phyloP scores from a whole-genome alignment of 257 asterid species.

The Solanum tacnaense region DNA sequence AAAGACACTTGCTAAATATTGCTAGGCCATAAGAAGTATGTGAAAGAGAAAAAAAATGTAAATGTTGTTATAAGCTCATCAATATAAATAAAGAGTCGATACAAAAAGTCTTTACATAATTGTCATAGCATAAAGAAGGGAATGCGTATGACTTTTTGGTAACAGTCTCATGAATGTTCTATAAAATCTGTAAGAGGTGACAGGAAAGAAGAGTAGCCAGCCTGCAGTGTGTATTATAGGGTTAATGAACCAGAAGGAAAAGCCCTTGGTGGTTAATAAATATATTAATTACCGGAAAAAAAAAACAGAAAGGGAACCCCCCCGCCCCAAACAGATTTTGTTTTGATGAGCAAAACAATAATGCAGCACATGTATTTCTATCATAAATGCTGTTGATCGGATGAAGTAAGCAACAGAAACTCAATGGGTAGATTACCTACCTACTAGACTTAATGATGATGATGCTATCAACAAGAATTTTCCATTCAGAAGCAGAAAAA shows the following conservation, averaged over 20 bases:
- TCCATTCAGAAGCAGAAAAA: conserved; percentile 8
- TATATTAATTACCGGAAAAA: neutral
- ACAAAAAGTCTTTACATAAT: neutral
- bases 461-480: neutral
- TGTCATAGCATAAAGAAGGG: neutral
- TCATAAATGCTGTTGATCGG: neutral
- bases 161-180: neutral
- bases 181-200: neutral
- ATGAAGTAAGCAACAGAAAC: neutral
- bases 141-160: neutral
- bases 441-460: neutral
- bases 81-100: neutral
- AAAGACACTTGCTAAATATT: conserved; percentile 25
- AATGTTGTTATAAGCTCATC: neutral
- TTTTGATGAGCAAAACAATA: neutral
- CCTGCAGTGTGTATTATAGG: neutral
- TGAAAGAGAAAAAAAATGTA: neutral
- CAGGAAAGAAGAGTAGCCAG: neutral
- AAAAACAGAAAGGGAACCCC: neutral
- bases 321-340: neutral
- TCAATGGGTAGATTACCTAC: neutral
- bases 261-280: neutral
- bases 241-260: neutral
- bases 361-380: neutral
- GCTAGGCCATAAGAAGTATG: neutral